Percentiles rank a stretch among this genome's conserved stretches.
Conservation (phyloP, 2,329 filamentous ascomycete species). For the Fusarium sp. region DNA sequence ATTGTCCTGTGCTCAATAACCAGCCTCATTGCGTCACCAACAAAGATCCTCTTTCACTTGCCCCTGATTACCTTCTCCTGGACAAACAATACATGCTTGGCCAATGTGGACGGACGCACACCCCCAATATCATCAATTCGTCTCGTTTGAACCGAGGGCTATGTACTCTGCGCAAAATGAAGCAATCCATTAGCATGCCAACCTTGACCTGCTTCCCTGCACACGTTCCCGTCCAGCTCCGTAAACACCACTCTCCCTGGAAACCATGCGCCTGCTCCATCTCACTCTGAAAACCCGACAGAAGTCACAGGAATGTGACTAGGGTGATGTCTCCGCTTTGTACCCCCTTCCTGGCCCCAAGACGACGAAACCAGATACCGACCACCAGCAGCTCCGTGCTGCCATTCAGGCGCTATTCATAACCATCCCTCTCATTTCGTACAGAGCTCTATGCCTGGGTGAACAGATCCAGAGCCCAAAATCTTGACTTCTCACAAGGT, state of each 20-base stretch:
- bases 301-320: slow-evolving; percentile 31
- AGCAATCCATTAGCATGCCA: slow-evolving; percentile 33
- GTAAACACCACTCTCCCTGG: slow-evolving; percentile 36
- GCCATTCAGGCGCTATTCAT: slow-evolving; percentile 15
- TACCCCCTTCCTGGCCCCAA: slow-evolving; percentile 16
- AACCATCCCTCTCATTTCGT: slow-evolving; percentile 27
- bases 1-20: not conserved
- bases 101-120: not conserved
- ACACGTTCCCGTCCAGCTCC: slow-evolving; percentile 32
- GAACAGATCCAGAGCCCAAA: slow-evolving; percentile 28
- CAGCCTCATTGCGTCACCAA: not conserved
- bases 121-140: slow-evolving; percentile 33
- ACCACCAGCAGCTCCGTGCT: slow-evolving; percentile 16
- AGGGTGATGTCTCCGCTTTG: slow-evolving; percentile 14
- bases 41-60: not conserved
- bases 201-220: slow-evolving; percentile 13
- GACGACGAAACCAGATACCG: slow-evolving; percentile 12
- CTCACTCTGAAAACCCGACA: slow-evolving; percentile 18
- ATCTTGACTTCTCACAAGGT: slow-evolving; percentile 33
- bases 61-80: not conserved
- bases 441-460: slow-evolving; percentile 28
- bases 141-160: slow-evolving; percentile 28
- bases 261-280: slow-evolving; percentile 38
- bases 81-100: not conserved
- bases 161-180: slow-evolving; percentile 26